Evolutionary conservation across 208 protist genomes (phyloP), one percentile per base, ranked within the genome.

Genomic region (Leishmania aethiopica): DNA sequence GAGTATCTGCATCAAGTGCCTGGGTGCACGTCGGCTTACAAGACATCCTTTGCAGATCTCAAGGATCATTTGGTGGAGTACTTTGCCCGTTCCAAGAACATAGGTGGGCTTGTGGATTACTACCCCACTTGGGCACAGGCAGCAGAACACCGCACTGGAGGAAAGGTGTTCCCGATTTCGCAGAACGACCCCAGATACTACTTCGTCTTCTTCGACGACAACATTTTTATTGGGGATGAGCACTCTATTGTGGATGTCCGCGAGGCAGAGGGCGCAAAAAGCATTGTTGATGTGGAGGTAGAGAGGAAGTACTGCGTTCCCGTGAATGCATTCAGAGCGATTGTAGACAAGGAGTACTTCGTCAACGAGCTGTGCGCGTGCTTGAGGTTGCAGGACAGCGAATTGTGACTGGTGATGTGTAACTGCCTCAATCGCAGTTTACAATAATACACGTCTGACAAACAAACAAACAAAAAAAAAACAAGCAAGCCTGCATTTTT

Each of bases 151-250:
- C 91, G 95, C 32, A 88, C 69, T 67, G 93, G 91, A 0, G 95
- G 95, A 40, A 98, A 98, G 79, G 89, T 98, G 0, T 98, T 94
- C 77, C 92, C 95, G 7, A 86, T 97, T 25, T 35, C 67, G 32
- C 76, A 76, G 78, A 79, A 86, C 0, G 84, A 85, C 7, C 74
- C 82, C 2, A 51, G 49, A 2, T 76, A 81, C n/a, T 96, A 92
- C 85, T 88, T 92, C 72, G 85, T 96, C 1, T 98, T 98, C 71
- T 98, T 97, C 77, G 95, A 98, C 75, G 95, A 98, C 80, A 98
- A 98, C 79, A 97, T 98, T 74, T 91, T 89, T 78, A 84, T 97
- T 53, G 93, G 93, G 2, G 89, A 96, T n/a, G 88, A 90, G 70
- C 88, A 85, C 37, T 98, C 95, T 37, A 98, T 98, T 78, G 93